A percentile compares a stretch with the other conserved stretches of the same genome.
phyloP scores from a whole-genome alignment of 139 green algal species.

The Tetradesmus obliquus region DNA sequence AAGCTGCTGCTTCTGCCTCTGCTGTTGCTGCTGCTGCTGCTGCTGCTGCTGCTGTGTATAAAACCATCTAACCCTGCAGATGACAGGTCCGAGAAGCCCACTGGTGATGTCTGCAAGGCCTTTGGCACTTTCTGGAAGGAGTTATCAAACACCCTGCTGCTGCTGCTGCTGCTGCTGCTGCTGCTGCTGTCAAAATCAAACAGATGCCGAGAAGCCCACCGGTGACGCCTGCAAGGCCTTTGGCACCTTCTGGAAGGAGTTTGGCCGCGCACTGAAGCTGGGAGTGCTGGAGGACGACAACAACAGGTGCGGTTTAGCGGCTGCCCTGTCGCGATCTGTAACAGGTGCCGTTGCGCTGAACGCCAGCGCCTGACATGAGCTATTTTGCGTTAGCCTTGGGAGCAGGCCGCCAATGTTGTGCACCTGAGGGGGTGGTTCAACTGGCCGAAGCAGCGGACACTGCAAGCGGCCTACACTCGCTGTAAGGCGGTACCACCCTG shows the following conservation, averaged over 20 bases:
- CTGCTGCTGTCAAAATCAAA: not conserved
- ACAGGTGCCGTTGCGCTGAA: no score
- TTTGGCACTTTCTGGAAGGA: not conserved
- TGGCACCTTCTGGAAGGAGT: slow-evolving; percentile 92
- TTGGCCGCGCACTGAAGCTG: slow-evolving; percentile 95
- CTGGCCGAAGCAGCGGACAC: no score
- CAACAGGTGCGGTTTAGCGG: slow-evolving; percentile 71
- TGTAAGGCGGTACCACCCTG: not conserved
- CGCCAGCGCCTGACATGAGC: no score
- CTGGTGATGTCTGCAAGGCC: slow-evolving; percentile 51
- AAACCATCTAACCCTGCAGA: slow-evolving; percentile 11
- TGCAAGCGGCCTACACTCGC: not conserved
- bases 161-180: slow-evolving; percentile 11
- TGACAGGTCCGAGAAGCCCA: slow-evolving; percentile 53
- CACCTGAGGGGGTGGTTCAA: no score
- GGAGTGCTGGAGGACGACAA: slow-evolving; percentile 96
- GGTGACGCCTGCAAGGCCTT: slow-evolving; percentile 76
- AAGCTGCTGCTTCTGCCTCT: not conserved
- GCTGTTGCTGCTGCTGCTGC: not conserved
- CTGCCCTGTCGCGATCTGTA: no score
- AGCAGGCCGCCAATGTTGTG: not conserved
- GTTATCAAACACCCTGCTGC: not conserved
- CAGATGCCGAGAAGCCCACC: slow-evolving; percentile 57
- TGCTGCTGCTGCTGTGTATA: not conserved
- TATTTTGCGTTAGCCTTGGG: no score